A percentile compares a stretch with the other conserved stretches of the same genome.
These are phyloP conservation scores for Clavulina sp. DNA, from an alignment of 768 basidiomycete genomes.

Conservation along the genomic window DNA sequence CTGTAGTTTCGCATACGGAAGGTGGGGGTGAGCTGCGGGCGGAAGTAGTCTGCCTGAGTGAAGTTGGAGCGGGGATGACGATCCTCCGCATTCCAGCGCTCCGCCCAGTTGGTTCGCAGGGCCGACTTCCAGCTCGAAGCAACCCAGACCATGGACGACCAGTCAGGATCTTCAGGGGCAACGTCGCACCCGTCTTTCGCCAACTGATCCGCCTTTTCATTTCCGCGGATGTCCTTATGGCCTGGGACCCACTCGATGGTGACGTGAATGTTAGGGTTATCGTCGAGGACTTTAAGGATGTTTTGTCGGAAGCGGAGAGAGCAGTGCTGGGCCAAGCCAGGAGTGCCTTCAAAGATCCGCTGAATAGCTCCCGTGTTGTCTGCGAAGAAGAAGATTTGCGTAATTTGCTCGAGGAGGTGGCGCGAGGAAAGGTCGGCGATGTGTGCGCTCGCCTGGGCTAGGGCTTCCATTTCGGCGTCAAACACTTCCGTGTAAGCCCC, in stretches of 20 bases:
- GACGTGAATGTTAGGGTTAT: constrained; percentile 1
- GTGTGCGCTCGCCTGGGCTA: neutral
- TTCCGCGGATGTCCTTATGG: constrained; percentile 6
- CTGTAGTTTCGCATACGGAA: neutral
- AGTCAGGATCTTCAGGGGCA: neutral
- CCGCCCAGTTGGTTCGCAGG: neutral
- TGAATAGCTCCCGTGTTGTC: constrained; percentile 1
- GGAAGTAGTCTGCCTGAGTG: neutral
- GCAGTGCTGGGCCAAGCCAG: neutral
- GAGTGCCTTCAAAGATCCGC: neutral
- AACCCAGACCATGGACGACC: neutral
- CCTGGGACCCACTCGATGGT: constrained; percentile 3
- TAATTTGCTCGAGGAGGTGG: too few species aligned
- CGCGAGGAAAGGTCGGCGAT: neutral
- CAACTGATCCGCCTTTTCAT: constrained; percentile 3
- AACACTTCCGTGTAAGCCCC: neutral
- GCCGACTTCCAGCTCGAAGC: neutral
- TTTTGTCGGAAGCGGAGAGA: neutral
- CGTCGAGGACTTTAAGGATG: constrained; percentile 1
- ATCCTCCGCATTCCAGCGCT: neutral
- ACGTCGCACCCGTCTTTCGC: constrained; percentile 4
- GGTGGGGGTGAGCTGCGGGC: neutral
- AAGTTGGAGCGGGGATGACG: neutral
- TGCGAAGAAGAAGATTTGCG: neutral
- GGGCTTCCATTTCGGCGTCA: constrained; percentile 1